Evolutionary conservation across 1,284 basidiomycete genomes (phyloP), one percentile per base, ranked within the genome.

Genomic region (Rhodofomes roseus): DNA sequence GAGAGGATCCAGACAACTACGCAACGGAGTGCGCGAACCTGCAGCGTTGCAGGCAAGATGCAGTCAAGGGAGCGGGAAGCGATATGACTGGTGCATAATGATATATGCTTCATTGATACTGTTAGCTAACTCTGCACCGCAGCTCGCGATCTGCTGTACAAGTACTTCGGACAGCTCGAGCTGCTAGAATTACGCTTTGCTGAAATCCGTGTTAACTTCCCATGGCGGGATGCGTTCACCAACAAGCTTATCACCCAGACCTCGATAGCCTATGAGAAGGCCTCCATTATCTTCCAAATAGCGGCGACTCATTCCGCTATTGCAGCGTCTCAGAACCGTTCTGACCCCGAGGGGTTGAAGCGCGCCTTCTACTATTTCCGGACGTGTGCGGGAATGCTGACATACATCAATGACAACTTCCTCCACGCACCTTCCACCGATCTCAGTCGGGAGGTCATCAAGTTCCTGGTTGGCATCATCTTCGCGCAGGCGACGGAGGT

Each of bases 341-440:
- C 90, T 4, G 91, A 94, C 57, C 92, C 94, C 2, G 96, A 99
- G 71, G 96, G 96, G n/a, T 76, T 96, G 66, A 98, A 98, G 75
- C 87, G 95, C 25, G 87, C 95, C 0, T 99, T 98, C 78, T 86
- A 95, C 74, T 95, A 95, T 73, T 91, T 95, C 67, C 82, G 92
- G 20, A 90, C 93, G n/a, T 89, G 93, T 37, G 94, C 96, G 0
- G 97, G 97, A 23, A 97, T 99, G 94, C 85, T 98, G 68, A 94
- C 90, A 11, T 99, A 99, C 73, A 96, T 99, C 81, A 98, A 98
- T 77, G 96, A 99, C 74, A 99, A 99, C 81, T 99, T 99, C 74
- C 78, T 99, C 0, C 97, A 99, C 70, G 97, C 97, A 0, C 97
- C 97, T 0, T 96, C 93, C n/a, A 97, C 94, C 1, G 97, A 99